phyloP scores from a whole-genome alignment of 495 filamentous ascomycete species.

The Aspergillus incahuasiensis region DNA sequence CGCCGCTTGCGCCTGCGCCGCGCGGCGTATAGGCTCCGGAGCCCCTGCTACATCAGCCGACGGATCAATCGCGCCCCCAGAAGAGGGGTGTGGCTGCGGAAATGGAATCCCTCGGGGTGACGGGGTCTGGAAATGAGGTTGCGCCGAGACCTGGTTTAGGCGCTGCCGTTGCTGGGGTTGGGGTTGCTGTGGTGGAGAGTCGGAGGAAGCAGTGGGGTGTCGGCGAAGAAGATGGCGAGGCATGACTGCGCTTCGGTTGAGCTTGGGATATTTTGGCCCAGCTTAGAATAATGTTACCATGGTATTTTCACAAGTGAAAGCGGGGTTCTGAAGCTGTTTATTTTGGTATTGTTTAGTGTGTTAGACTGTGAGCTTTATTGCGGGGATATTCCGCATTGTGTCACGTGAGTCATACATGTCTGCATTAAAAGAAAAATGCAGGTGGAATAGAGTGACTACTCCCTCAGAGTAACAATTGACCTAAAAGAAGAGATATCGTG shows the following conservation, averaged over 20 bases:
- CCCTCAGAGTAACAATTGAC: no score
- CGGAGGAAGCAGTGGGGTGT: conserved; percentile 14
- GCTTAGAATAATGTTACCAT: conserved; percentile 1
- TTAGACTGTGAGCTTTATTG: neutral
- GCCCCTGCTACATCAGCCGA: neutral
- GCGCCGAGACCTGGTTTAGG: conserved; percentile 11
- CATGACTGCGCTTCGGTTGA: conserved; percentile 11
- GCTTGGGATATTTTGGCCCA: neutral
- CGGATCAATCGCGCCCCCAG: conserved; percentile 26
- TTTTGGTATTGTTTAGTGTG: neutral
- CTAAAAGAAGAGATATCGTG: neutral
- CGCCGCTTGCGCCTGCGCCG: conserved; percentile 24
- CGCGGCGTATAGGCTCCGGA: conserved; percentile 7
- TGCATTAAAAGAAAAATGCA: neutral
- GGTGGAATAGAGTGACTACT: no score
- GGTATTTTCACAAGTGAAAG: neutral
- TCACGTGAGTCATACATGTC: conserved; percentile 8
- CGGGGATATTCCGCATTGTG: conserved; percentile 1
- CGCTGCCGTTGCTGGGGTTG: conserved; percentile 6
- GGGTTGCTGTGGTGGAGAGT: conserved; percentile 11
- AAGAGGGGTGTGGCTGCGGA: conserved; percentile 32
- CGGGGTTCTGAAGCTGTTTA: neutral
- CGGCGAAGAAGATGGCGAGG: conserved; percentile 25
- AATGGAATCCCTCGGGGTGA: conserved; percentile 30
- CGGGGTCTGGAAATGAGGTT: conserved; percentile 37